Evolutionary conservation across 768 basidiomycete species (phyloP).

Genomic region (Tulasnella sp.): DNA sequence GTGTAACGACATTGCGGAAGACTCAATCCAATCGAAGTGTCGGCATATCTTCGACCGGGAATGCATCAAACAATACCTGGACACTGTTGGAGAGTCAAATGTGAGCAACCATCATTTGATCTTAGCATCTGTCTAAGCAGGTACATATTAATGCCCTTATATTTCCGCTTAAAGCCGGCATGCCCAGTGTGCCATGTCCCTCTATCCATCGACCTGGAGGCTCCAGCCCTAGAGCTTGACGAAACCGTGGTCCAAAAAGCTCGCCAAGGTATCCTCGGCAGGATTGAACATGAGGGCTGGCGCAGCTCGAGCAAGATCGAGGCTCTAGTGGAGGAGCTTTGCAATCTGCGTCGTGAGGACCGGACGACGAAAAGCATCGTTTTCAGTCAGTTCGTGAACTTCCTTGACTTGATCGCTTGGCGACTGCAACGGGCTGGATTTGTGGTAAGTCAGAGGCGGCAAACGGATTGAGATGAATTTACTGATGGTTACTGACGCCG

Average conservation of each 20-base stretch:
- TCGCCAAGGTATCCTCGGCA: constrained; percentile 88
- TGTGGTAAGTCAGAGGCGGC: constrained; percentile 42
- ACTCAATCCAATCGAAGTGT: constrained; percentile 90
- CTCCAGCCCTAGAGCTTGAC: constrained; percentile 77
- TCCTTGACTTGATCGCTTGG: constrained; percentile 77
- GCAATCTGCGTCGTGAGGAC: constrained; percentile 71
- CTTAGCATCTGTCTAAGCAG: neutral
- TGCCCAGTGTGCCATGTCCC: constrained; percentile 93
- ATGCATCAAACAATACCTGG: constrained; percentile 88
- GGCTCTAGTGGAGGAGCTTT: constrained; percentile 87
- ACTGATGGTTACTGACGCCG: neutral
- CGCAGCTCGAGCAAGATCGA: constrained; percentile 96
- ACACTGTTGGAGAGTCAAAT: constrained; percentile 53
- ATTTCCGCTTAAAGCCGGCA: constrained; percentile 45
- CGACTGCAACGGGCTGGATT: constrained; percentile 88
- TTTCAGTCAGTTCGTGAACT: constrained; percentile 88
- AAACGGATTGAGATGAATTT: neutral
- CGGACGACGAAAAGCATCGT: constrained; percentile 93
- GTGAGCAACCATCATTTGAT: constrained; percentile 33
- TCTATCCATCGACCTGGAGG: constrained; percentile 92
- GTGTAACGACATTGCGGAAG: constrained; percentile 96
- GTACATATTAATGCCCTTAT: neutral
- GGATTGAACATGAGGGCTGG: constrained; percentile 82
- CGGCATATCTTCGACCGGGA: constrained; percentile 92
- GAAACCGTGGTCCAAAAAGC: constrained; percentile 35